Base-by-base conservation (phyloP, 805 yeast genomes). In the Dipodascopsis uninucleata region DNA sequence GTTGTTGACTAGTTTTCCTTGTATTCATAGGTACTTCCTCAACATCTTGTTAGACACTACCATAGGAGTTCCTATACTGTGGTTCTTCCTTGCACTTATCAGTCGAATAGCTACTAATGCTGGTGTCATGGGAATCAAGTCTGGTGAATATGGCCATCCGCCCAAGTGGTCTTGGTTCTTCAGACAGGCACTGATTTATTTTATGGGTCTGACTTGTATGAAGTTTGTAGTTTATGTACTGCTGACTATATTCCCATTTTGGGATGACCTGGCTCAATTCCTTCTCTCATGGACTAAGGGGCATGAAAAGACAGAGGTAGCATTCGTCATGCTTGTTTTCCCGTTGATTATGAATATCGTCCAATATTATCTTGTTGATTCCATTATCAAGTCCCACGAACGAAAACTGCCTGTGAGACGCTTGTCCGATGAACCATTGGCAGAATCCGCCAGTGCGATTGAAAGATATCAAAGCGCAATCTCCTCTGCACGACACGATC, bases 1-100 rank as follows among this genome's bases (percentile, higher is more conserved):
- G 14, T n/a, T n/a, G n/a, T 20, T 43, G 25, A 22, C 14, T 25
- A 10, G 10, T 18, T 25, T 18, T 33, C 16, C 12, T 32, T 28
- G 24, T 9, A 29, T 8, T 5, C 2, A 10, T 31, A 49, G 55
- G 93, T 90, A 93, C 68, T 90, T 90, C 60, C 69, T 93, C 43
- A 90, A 85, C 58, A 75, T 90, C 29, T 72, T 90, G 23, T 76
- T 90, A 61, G 98, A 90, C 63, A 89, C 97, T 32, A 90, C 98
- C 0, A 74, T 89, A 5, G 98, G 98, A 0, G 90, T 90, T 2
- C 94, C 94, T 5, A 76, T 90, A 2, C 67, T 84, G 21, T 84
- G 85, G 78, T 63, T 64, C 5, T 64, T 70, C 20, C 70, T 89
- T 23, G 49, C 70, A 2, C 69, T 80, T 1, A 82, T 81, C 60